These are phyloP conservation scores for Cryptococcus hybrid DNA, from an alignment of 1,284 basidiomycete genomes.

Conservation along the genomic window DNA sequence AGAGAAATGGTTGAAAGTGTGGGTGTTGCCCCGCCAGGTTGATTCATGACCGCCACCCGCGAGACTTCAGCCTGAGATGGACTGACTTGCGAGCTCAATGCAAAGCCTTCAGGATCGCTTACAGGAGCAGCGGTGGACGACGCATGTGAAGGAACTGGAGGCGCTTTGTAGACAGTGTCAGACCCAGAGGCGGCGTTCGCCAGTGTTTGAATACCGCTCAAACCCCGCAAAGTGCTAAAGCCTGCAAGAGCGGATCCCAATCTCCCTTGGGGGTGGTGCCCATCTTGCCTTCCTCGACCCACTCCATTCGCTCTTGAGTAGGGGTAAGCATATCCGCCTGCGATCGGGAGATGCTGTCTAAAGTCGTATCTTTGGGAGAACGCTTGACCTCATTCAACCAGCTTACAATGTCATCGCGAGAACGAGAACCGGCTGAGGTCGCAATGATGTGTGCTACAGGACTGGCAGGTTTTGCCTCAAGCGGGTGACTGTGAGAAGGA, in stretches of 20 bases:
- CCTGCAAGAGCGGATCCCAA: constrained; percentile 29
- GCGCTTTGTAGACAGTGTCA: neutral
- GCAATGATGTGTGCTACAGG: constrained; percentile 35
- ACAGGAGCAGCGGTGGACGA: neutral
- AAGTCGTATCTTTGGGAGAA: constrained; percentile 6
- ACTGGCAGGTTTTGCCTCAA: constrained; percentile 11
- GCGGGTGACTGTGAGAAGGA: neutral
- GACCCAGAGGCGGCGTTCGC: constrained; percentile 22
- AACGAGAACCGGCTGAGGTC: constrained; percentile 40
- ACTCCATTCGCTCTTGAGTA: constrained; percentile 9
- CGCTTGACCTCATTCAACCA: constrained; percentile 43
- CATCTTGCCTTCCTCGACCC: constrained; percentile 13
- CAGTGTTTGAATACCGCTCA: constrained; percentile 36
- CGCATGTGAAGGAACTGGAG: neutral
- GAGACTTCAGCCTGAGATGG: constrained; percentile 35
- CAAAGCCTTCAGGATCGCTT: neutral
- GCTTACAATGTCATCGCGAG: constrained; percentile 45
- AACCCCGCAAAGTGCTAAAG: constrained; percentile 17
- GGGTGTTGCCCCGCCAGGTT: constrained; percentile 35
- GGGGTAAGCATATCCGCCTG: constrained; percentile 5
- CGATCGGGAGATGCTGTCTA: constrained; percentile 5
- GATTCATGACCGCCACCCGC: constrained; percentile 25
- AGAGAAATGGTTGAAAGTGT: constrained; percentile 44
- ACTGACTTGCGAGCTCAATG: constrained; percentile 15
- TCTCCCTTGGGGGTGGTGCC: constrained; percentile 33